Conservation (phyloP, 257 asterid genomes). For the Thymus quinquecostatus region DNA sequence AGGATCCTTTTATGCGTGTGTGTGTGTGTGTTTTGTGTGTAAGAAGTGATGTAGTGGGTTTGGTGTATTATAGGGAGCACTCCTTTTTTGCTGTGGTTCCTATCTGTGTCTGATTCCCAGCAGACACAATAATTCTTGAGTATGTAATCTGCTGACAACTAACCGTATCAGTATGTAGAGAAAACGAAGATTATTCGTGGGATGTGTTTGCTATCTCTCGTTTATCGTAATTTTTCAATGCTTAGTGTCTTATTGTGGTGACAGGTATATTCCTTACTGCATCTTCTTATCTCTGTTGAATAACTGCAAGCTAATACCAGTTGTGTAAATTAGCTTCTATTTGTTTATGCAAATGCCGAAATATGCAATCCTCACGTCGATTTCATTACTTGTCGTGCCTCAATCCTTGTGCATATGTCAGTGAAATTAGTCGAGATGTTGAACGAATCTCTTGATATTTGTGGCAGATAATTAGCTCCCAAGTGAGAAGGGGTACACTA, state of each 20-base stretch:
- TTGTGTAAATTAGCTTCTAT: too few species aligned
- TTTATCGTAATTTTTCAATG: neutral
- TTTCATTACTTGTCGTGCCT: too few species aligned
- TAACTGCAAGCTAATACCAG: neutral
- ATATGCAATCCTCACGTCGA: too few species aligned
- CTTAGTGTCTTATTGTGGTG: neutral
- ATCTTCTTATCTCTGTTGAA: neutral
- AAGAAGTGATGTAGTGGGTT: slow-evolving; percentile 16
- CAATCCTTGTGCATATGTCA: too few species aligned
- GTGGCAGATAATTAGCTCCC: too few species aligned
- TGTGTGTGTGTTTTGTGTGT: slow-evolving; percentile 15
- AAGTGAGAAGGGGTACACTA: too few species aligned
- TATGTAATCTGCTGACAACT: slow-evolving; percentile 25
- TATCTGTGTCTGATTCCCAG: slow-evolving; percentile 17
- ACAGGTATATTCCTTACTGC: neutral
- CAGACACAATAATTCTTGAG: slow-evolving; percentile 11
- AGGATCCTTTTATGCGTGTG: neutral
- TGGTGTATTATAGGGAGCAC: slow-evolving; percentile 28
- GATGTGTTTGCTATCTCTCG: neutral
- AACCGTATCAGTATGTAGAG: slow-evolving; percentile 18
- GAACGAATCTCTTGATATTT: too few species aligned
- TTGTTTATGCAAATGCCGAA: too few species aligned
- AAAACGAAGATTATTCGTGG: neutral
- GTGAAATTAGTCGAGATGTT: too few species aligned
- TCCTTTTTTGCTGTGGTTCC: slow-evolving; percentile 30